Evolutionary conservation across 129 eudicot species (phyloP).

Genomic region (Calendula officinalis): DNA sequence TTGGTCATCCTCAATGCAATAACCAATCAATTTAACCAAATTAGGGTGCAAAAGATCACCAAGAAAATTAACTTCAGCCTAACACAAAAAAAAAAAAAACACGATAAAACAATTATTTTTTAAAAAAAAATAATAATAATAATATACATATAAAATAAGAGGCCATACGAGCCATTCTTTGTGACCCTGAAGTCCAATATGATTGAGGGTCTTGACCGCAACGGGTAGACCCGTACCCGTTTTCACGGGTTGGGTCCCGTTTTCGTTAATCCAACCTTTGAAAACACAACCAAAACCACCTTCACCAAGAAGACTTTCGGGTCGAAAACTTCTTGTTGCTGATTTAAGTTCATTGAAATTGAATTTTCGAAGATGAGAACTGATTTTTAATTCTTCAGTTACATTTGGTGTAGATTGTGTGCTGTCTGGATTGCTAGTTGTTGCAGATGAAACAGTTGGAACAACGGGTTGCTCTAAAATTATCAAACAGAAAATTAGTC

Average conservation of each 20-base stretch:
- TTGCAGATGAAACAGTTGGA: slow-evolving; percentile 58
- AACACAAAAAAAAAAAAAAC: slow-evolving; percentile 24
- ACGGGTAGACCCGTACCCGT: slow-evolving; percentile 87
- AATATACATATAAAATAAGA: no score
- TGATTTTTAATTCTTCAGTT: slow-evolving; percentile 68
- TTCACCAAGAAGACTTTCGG: slow-evolving; percentile 85
- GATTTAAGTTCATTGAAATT: slow-evolving; percentile 72
- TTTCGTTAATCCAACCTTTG: slow-evolving; percentile 89
- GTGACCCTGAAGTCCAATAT: slow-evolving; percentile 97
- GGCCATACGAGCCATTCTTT: slow-evolving; percentile 88
- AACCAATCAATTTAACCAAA: slow-evolving; percentile 87
- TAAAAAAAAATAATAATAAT: not conserved
- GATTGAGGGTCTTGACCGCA: slow-evolving; percentile 95
- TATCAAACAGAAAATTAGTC: slow-evolving; percentile 4
- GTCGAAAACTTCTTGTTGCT: slow-evolving; percentile 87
- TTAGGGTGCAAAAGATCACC: slow-evolving; percentile 92
- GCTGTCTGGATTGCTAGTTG: slow-evolving; percentile 76
- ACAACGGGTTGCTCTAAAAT: slow-evolving; percentile 65
- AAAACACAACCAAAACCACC: slow-evolving; percentile 98
- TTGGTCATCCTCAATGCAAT: slow-evolving; percentile 93
- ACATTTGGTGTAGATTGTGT: slow-evolving; percentile 64
- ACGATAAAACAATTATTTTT: not conserved
- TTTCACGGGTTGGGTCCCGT: slow-evolving; percentile 64
- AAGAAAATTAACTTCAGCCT: slow-evolving; percentile 93
- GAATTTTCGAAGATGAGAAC: slow-evolving; percentile 83